Evolutionary conservation across 306 rosid genomes (phyloP).

Genomic region (Acacia confusa): DNA sequence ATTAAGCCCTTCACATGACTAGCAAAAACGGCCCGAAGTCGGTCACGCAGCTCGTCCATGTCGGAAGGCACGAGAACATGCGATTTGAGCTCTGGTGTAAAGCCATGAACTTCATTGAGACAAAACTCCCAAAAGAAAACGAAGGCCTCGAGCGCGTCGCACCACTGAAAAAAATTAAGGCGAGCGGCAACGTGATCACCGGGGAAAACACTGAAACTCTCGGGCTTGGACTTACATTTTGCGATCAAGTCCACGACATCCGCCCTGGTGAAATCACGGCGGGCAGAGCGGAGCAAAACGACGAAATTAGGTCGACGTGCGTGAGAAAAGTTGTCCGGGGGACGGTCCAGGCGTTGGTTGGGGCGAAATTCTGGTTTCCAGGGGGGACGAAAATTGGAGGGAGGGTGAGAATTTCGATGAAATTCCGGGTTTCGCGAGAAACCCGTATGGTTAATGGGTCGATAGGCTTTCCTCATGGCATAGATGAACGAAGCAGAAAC

Average conservation of each 20-base stretch:
- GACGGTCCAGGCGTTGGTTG: conserved; percentile 16
- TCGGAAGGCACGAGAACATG: conserved; percentile 48
- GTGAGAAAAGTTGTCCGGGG: conserved; percentile 21
- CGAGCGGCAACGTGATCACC: conserved; percentile 36
- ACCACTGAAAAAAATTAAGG: conserved; percentile 53
- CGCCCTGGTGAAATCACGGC: conserved; percentile 1
- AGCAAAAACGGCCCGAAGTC: conserved; percentile 47
- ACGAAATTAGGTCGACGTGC: conserved; percentile 36
- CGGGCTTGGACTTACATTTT: conserved; percentile 43
- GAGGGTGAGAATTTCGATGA: neutral
- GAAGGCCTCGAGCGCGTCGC: conserved; percentile 54
- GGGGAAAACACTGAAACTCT: neutral
- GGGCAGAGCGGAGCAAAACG: conserved; percentile 38
- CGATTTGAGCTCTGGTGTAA: conserved; percentile 44
- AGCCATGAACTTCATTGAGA: conserved; percentile 46
- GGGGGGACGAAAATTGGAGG: conserved; percentile 9
- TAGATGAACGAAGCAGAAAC: conserved; percentile 24
- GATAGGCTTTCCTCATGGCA: conserved; percentile 44
- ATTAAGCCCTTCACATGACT: conserved; percentile 43
- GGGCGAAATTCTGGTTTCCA: conserved; percentile 10
- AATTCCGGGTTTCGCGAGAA: conserved; percentile 1
- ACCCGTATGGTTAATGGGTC: neutral
- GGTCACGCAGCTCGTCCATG: conserved; percentile 42
- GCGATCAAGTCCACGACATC: conserved; percentile 42
- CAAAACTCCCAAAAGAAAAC: conserved; percentile 66